phyloP scores from a whole-genome alignment of 768 basidiomycete species.

The Trametes cubensis region DNA sequence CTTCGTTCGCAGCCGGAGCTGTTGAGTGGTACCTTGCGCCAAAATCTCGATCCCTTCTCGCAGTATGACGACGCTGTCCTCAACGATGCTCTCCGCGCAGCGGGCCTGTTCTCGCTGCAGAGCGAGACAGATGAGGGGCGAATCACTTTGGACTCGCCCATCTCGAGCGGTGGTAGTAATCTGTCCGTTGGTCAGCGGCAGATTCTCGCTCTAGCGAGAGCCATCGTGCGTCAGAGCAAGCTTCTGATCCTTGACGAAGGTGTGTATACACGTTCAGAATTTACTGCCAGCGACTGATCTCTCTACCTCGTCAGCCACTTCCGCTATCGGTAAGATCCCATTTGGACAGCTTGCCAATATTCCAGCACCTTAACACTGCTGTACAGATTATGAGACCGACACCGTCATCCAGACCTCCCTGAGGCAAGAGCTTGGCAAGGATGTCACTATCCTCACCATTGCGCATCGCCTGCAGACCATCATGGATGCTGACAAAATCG shows the following conservation, averaged over 20 bases:
- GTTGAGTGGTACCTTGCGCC: constrained; percentile 55
- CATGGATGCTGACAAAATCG: constrained; percentile 62
- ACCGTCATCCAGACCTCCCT: constrained; percentile 47
- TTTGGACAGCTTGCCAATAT: background rate
- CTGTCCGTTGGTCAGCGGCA: constrained; percentile 61
- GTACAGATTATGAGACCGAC: constrained; percentile 48
- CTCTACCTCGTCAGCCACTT: constrained; percentile 41
- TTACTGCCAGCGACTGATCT: no score
- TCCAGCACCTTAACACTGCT: background rate
- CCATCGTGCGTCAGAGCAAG: constrained; percentile 58
- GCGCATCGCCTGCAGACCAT: constrained; percentile 46
- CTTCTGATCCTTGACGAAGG: constrained; percentile 62
- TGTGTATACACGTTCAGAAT: constrained; percentile 9
- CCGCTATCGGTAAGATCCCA: constrained; percentile 42
- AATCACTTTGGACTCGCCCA: constrained; percentile 48
- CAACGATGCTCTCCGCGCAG: constrained; percentile 51
- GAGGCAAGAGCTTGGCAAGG: constrained; percentile 40
- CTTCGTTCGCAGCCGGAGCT: constrained; percentile 44
- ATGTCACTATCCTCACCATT: constrained; percentile 49
- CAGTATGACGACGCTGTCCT: constrained; percentile 55
- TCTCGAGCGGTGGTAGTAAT: constrained; percentile 49
- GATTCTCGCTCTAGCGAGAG: constrained; percentile 61
- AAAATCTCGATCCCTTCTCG: constrained; percentile 61
- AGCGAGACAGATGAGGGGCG: constrained; percentile 41
- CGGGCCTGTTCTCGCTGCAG: constrained; percentile 51